These are phyloP conservation scores for Termitomyces sp. DNA, from an alignment of 768 basidiomycete species.

Conservation along the genomic window DNA sequence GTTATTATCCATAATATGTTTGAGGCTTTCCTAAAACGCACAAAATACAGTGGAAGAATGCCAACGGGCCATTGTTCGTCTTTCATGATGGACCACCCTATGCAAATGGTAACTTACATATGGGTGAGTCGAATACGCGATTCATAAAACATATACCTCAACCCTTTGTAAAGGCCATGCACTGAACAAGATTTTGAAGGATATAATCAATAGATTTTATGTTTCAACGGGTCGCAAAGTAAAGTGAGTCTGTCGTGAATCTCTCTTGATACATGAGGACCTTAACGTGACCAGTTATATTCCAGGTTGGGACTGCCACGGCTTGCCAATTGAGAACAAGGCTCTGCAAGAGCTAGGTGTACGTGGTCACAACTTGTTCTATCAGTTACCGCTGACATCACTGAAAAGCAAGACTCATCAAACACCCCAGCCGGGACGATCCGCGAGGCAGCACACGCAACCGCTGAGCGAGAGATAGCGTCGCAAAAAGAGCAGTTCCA, in stretches of 20 bases:
- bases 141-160: background rate
- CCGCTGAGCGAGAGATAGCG: slow-evolving; percentile 70
- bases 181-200: slow-evolving; percentile 93
- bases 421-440: slow-evolving; percentile 57
- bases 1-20: background rate
- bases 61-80: slow-evolving; percentile 68
- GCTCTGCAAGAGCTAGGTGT: slow-evolving; percentile 77
- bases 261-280: background rate
- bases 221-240: slow-evolving; percentile 74
- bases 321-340: slow-evolving; percentile 95
- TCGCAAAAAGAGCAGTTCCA: slow-evolving; percentile 79
- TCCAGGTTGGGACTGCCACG: slow-evolving; percentile 98
- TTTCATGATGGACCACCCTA: slow-evolving; percentile 97
- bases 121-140: slow-evolving; percentile 53
- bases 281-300: slow-evolving; percentile 57
- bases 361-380: slow-evolving; percentile 16
- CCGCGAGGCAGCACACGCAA: slow-evolving; percentile 64
- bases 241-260: slow-evolving; percentile 50
- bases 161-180: slow-evolving; percentile 69
- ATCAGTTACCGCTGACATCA: background rate
- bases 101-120: slow-evolving; percentile 94
- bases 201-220: slow-evolving; percentile 90
- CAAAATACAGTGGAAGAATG: slow-evolving; percentile 55
- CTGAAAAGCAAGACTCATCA: slow-evolving; percentile 49
- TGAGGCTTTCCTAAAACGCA: background rate